Percentiles rank a stretch among this genome's conserved stretches.
These are phyloP conservation scores for Podila epicladia DNA, from an alignment of 192 early-diverging fungal species.

Conservation along the genomic window DNA sequence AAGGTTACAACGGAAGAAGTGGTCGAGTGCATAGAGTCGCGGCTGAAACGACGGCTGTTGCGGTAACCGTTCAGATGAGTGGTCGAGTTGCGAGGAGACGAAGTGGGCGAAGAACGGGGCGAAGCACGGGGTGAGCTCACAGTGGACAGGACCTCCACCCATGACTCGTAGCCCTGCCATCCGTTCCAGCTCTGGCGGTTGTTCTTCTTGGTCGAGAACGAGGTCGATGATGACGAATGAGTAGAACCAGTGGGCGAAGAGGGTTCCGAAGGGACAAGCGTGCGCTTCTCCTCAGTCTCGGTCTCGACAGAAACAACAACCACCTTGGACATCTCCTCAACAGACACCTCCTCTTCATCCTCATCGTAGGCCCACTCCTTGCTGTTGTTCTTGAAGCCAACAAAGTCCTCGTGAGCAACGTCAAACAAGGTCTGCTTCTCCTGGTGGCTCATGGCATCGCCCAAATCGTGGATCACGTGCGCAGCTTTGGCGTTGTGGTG, in stretches of 20 bases:
- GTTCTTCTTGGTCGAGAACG: slow-evolving; percentile 18
- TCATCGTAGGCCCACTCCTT: slow-evolving; percentile 11
- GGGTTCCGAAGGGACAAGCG: slow-evolving; percentile 10
- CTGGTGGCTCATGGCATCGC: slow-evolving; percentile 38
- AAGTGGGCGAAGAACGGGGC: slow-evolving; percentile 24
- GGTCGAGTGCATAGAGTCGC: slow-evolving; percentile 28
- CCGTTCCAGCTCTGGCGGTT: slow-evolving; percentile 47
- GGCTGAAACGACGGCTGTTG: slow-evolving; percentile 18
- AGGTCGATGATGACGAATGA: background rate
- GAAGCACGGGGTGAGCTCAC: slow-evolving; percentile 39
- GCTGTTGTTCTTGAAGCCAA: slow-evolving; percentile 23
- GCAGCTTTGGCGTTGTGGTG: slow-evolving; percentile 42
- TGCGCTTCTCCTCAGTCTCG: slow-evolving; percentile 26
- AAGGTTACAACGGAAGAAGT: slow-evolving; percentile 20
- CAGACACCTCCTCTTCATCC: slow-evolving; percentile 5
- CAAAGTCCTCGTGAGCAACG: slow-evolving; percentile 41
- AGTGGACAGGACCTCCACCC: slow-evolving; percentile 39
- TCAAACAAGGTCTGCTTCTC: slow-evolving; percentile 46
- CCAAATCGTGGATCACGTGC: slow-evolving; percentile 45
- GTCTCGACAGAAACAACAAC: slow-evolving; percentile 9
- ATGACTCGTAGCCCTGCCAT: slow-evolving; percentile 49
- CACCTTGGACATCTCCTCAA: slow-evolving; percentile 1
- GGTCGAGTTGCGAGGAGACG: slow-evolving; percentile 34
- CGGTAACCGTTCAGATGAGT: slow-evolving; percentile 19
- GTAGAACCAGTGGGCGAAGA: slow-evolving; percentile 19